A percentile compares a stretch with the other conserved stretches of the same genome.
phyloP scores from a whole-genome alignment of 78 protist species.

The Monocercomonoides exilis region DNA sequence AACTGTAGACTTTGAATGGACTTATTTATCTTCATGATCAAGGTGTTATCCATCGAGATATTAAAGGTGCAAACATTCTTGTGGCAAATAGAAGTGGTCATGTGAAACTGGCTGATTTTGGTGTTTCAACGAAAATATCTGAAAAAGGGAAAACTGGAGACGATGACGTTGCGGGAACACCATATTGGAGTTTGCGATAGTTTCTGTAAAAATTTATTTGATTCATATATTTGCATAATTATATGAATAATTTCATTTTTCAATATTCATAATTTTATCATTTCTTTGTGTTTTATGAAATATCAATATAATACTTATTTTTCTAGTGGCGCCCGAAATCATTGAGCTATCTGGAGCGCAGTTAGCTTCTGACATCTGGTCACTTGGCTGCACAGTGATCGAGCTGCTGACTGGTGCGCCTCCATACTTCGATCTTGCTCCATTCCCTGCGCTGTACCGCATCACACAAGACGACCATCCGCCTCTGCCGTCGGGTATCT shows the following conservation, averaged over 20 bases:
- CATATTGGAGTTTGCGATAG: constrained; percentile 83
- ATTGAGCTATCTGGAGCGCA: constrained; percentile 63
- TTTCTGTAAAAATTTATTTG: too few relatives aligned
- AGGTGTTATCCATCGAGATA: constrained; percentile 27
- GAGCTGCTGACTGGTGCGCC: constrained; percentile 90
- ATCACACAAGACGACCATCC: constrained; percentile 90
- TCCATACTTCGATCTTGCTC: constrained; percentile 86
- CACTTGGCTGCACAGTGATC: constrained; percentile 87
- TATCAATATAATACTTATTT: too few relatives aligned
- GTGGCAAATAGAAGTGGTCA: background rate
- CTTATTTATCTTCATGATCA: constrained; percentile 1
- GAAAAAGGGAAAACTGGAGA: constrained; percentile 7
- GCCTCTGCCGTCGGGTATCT: constrained; percentile 75
- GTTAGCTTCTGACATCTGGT: constrained; percentile 80
- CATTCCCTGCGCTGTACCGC: constrained; percentile 85
- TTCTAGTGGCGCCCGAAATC: constrained; percentile 94
- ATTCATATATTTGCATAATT: too few relatives aligned
- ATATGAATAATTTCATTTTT: background rate
- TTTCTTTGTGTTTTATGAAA: background rate
- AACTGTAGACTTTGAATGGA: constrained; percentile 4
- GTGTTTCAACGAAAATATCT: constrained; percentile 72
- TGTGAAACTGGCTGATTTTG: constrained; percentile 83
- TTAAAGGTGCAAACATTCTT: constrained; percentile 24
- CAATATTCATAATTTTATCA: background rate
- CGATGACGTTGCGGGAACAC: constrained; percentile 79